phyloP scores from a whole-genome alignment of 1,284 basidiomycete species.

The Trichosporon asahii region DNA sequence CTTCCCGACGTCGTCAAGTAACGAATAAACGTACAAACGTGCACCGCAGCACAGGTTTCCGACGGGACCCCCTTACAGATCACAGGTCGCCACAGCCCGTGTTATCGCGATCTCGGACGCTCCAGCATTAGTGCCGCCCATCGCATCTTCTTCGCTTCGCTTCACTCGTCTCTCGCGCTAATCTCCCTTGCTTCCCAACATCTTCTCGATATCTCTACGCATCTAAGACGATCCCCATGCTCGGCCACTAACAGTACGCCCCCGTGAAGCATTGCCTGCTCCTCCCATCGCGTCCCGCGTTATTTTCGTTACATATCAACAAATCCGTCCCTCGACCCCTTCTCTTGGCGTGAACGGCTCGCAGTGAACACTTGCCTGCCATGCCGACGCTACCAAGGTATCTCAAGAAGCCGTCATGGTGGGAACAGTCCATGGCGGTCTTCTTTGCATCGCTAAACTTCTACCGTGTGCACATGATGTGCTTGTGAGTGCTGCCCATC shows the following conservation, averaged over 20 bases:
- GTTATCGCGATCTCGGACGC: neutral
- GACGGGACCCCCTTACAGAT: neutral
- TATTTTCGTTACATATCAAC: neutral
- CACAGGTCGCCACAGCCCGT: neutral
- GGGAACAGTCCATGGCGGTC: neutral
- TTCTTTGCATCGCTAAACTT: constrained; percentile 43
- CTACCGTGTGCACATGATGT: constrained; percentile 53
- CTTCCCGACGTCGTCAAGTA: neutral
- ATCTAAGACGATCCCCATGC: neutral
- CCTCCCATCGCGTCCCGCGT: neutral
- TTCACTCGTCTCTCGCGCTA: neutral
- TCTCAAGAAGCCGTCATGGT: neutral
- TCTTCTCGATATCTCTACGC: neutral
- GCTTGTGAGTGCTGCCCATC: constrained; percentile 40
- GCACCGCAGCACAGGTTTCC: neutral
- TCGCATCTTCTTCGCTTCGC: neutral
- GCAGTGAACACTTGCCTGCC: neutral
- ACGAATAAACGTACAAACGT: neutral
- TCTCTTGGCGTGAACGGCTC: neutral
- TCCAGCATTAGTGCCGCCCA: neutral
- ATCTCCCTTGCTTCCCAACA: neutral
- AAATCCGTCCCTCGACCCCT: neutral
- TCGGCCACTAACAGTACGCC: neutral
- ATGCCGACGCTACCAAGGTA: constrained; percentile 8
- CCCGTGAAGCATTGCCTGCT: constrained; percentile 9